Evolutionary conservation across 1,284 basidiomycete species (phyloP).

Genomic region (Xanthoconium separans): DNA sequence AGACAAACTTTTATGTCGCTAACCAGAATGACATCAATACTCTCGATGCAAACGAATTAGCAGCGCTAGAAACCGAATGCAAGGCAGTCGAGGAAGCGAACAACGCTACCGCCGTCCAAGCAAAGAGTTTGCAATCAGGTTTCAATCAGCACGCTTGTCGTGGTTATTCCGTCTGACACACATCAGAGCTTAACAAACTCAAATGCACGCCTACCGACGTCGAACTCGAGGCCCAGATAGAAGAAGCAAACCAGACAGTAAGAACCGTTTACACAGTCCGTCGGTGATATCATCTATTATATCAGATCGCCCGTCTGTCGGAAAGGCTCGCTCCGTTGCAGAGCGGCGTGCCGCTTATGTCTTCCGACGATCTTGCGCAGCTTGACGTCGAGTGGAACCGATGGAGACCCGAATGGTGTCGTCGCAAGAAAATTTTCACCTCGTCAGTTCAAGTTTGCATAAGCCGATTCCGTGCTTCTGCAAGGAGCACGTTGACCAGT

Average conservation of each 20-base stretch:
- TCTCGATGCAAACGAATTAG: constrained; percentile 57
- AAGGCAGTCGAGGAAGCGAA: constrained; percentile 60
- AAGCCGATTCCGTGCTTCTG: too few relatives aligned
- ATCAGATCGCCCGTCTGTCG: constrained; percentile 49
- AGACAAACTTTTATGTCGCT: constrained; percentile 80
- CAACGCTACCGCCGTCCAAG: constrained; percentile 49
- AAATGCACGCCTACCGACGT: constrained; percentile 66
- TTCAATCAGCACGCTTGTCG: neutral
- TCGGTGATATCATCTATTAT: constrained; percentile 1
- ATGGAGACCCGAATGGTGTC: constrained; percentile 73
- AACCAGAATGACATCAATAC: constrained; percentile 67
- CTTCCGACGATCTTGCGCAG: constrained; percentile 59
- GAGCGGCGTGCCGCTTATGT: constrained; percentile 62
- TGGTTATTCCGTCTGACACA: constrained; percentile 5
- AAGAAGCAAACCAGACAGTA: constrained; percentile 45
- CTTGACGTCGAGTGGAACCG: constrained; percentile 66
- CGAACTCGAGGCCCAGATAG: constrained; percentile 55
- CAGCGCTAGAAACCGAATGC: constrained; percentile 54
- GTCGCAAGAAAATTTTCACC: constrained; percentile 64
- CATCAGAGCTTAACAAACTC: constrained; percentile 61
- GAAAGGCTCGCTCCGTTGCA: constrained; percentile 63
- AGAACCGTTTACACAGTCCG: constrained; percentile 5
- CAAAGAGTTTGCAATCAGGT: constrained; percentile 35
- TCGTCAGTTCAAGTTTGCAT: constrained; percentile 53
- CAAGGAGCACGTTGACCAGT: constrained; percentile 3